Base-by-base conservation (phyloP, 495 filamentous ascomycete species). In the Tuber calosporum region DNA sequence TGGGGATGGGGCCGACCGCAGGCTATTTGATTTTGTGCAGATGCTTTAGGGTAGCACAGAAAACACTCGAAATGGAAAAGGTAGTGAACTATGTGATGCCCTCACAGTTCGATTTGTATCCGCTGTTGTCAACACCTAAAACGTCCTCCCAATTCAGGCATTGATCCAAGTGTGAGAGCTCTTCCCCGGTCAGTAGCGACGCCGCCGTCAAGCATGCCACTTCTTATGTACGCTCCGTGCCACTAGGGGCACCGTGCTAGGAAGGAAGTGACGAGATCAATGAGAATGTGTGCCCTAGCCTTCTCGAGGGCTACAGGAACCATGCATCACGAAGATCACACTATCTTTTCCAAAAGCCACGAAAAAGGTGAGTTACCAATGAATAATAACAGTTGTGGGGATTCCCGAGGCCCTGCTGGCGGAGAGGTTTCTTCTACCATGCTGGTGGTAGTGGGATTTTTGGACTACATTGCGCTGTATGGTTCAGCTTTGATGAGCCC, bases 71-170 rank as follows among this genome's bases (percentile, higher is more conserved):
- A n/a, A n/a, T n/a, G n/a, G n/a, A n/a, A n/a, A n/a, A n/a, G 36
- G 69, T 17, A 37, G 68, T 38, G 74, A 68, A 30, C 41, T 75
- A 13, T 37, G 30, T 37, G 38, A 72, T 6, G 74, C 74, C 20
- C 66, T 75, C 43, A 38, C 41, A 20, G 58, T 75, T 13, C 67
- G 73, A 38, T n/a, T 40, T 40, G 70, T n/a, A n/a, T 45, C 22
- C 22, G 13, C 42, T 30, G 70, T 67, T 38, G 66, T 75, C 26
- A 71, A 73, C n/a, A 26, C 67, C 20, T 19, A 68, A 22, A 42
- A 53, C 37, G 53, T 75, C 22, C 42, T 41, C 7, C 66, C 67
- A 13, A 69, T 45, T 38, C 48, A 53, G 11, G 9, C 41, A 2
- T 1, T 74, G 7, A 30, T n/a, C n/a, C n/a, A n/a, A n/a, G n/a